Percentiles rank a stretch among this genome's conserved stretches.
These are phyloP conservation scores for Chlorella vulgaris DNA, from an alignment of 139 green algal genomes.

Conservation along the genomic window DNA sequence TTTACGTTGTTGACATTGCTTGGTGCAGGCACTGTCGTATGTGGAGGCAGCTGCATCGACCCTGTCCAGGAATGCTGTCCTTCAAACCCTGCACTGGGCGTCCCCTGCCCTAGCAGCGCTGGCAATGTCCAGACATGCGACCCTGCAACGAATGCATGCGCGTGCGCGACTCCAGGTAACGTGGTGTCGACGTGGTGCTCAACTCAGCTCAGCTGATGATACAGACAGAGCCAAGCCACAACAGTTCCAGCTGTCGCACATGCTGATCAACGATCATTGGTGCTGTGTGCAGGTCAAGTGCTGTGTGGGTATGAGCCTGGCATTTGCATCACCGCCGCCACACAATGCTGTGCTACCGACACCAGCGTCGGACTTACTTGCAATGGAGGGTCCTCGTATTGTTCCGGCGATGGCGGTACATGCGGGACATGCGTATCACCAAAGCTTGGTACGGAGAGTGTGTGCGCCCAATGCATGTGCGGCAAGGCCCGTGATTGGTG, in stretches of 20 bases:
- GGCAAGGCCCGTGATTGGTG: no score
- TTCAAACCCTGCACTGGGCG: not conserved
- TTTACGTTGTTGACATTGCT: no score
- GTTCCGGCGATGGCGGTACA: not conserved
- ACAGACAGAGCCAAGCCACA: no score
- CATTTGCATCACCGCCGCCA: not conserved
- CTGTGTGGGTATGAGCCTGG: not conserved
- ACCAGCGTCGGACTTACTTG: not conserved
- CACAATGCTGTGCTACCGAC: not conserved
- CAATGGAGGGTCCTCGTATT: not conserved
- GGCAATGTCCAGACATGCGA: not conserved
- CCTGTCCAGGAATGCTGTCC: not conserved
- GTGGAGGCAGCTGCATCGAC: not conserved
- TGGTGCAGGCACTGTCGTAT: not conserved
- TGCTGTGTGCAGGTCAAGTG: not conserved
- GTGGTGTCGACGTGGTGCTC: no score
- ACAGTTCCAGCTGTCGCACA: no score
- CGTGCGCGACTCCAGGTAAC: not conserved
- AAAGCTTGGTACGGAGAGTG: no score
- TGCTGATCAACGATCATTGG: not conserved
- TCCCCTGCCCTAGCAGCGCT: not conserved
- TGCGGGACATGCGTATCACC: no score
- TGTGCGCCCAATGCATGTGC: no score
- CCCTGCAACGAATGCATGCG: not conserved
- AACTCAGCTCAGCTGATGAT: no score